These are phyloP conservation scores for Cutaneotrichosporon cavernicola DNA, from an alignment of 1,284 basidiomycete genomes.

Conservation along the genomic window DNA sequence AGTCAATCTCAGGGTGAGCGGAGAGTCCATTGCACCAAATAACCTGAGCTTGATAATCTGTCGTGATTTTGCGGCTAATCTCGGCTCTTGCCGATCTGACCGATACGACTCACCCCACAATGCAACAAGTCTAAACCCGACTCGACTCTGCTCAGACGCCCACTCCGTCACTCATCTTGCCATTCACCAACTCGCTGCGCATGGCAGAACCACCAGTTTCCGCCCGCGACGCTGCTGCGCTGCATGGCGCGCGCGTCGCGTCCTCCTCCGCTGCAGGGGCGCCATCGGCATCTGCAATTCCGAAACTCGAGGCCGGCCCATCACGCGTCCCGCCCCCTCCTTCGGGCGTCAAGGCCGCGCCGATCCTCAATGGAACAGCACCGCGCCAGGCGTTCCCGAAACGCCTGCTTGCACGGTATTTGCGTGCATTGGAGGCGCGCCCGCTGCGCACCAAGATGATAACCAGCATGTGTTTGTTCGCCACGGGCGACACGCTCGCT, in stretches of 20 bases:
- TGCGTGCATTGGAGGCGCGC: slow-evolving; percentile 8
- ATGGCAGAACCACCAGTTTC: slow-evolving; percentile 3
- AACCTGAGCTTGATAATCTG: background rate
- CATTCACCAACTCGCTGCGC: background rate
- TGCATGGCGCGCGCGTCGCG: background rate
- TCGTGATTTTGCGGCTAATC: background rate
- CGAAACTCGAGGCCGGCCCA: background rate
- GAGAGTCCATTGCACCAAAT: background rate
- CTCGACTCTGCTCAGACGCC: background rate
- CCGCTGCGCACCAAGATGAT: slow-evolving; percentile 29
- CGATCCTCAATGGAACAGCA: background rate
- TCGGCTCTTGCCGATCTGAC: background rate
- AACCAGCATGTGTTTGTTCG: slow-evolving; percentile 5
- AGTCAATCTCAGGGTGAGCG: background rate
- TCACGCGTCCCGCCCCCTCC: background rate
- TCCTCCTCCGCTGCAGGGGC: background rate
- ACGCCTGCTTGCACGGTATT: slow-evolving; percentile 11
- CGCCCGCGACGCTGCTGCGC: background rate
- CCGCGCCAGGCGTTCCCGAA: background rate
- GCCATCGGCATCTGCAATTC: background rate
- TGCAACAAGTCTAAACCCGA: no score
- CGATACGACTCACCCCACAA: background rate
- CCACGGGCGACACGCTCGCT: slow-evolving; percentile 22
- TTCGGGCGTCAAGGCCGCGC: background rate
- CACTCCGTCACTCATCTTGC: background rate